Conservation (phyloP, 306 rosid genomes). For the Rosa rugosa region DNA sequence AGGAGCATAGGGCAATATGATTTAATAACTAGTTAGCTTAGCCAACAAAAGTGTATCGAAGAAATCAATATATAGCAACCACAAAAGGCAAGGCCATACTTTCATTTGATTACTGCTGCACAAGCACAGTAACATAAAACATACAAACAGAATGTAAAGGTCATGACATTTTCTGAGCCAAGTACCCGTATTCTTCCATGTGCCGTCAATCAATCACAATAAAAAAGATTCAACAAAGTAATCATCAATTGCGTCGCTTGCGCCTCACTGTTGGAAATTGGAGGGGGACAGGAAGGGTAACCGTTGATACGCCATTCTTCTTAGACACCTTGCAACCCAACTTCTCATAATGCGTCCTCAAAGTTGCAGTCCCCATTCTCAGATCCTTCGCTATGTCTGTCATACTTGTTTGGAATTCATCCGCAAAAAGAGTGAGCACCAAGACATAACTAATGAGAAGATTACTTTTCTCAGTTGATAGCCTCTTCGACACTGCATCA, state of each 20-base stretch:
- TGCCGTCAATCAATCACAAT: constrained; percentile 1
- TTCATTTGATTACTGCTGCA: background rate
- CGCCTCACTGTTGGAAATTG: constrained; percentile 45
- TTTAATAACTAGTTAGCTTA: background rate
- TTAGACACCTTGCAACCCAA: constrained; percentile 68
- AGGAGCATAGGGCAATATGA: background rate
- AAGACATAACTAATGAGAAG: constrained; percentile 67
- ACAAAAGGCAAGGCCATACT: background rate
- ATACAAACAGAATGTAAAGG: background rate
- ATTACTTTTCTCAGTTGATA: constrained; percentile 50
- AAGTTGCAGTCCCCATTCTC: constrained; percentile 24
- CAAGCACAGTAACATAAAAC: background rate
- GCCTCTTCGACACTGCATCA: constrained; percentile 37
- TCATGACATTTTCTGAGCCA: background rate
- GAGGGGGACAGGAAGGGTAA: constrained; percentile 69
- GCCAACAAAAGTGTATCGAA: background rate
- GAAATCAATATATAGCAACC: background rate
- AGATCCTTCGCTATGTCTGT: constrained; percentile 74
- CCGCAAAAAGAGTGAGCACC: constrained; percentile 73
- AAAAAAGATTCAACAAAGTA: background rate
- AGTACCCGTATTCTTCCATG: background rate
- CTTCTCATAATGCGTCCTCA: constrained; percentile 44
- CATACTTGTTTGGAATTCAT: constrained; percentile 55
- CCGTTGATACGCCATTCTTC: constrained; percentile 15
- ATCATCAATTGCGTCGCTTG: constrained; percentile 32